These are phyloP conservation scores for Roridomyces roridus DNA, from an alignment of 768 basidiomycete species.

Conservation along the genomic window DNA sequence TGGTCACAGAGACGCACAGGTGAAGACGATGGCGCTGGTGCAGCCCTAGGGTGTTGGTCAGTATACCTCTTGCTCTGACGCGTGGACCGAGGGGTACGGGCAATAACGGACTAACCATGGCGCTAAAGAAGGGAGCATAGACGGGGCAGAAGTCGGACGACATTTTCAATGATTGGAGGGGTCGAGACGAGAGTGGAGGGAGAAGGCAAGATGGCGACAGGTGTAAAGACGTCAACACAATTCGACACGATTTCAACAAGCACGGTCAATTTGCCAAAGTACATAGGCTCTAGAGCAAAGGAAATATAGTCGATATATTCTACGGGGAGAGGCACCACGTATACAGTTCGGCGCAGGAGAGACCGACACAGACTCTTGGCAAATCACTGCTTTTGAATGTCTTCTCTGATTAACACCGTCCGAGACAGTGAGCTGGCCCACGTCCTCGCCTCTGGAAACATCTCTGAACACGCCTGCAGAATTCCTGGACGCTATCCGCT, in stretches of 20 bases:
- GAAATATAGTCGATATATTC: no score
- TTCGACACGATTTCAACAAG: no score
- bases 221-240: no score
- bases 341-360: no score
- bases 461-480: slow-evolving; percentile 48
- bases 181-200: neutral
- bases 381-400: slow-evolving; percentile 34
- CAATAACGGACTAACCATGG: slow-evolving; percentile 69
- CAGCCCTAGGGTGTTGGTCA: slow-evolving; percentile 67
- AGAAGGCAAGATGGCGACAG: neutral
- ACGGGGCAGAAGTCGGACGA: slow-evolving; percentile 86
- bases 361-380: no score
- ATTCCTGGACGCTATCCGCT: slow-evolving; percentile 87
- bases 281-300: no score
- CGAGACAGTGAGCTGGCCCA: slow-evolving; percentile 48
- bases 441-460: neutral
- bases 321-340: no score
- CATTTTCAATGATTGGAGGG: neutral
- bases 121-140: slow-evolving; percentile 98
- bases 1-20: slow-evolving; percentile 66
- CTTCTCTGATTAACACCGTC: slow-evolving; percentile 53
- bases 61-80: no score
- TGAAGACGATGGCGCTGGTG: slow-evolving; percentile 96
- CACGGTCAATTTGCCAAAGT: no score
- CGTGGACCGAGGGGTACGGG: neutral